Percentiles rank a stretch among this genome's conserved stretches.
Conservation (phyloP, 805 yeast species). For the Candida chilensis region DNA sequence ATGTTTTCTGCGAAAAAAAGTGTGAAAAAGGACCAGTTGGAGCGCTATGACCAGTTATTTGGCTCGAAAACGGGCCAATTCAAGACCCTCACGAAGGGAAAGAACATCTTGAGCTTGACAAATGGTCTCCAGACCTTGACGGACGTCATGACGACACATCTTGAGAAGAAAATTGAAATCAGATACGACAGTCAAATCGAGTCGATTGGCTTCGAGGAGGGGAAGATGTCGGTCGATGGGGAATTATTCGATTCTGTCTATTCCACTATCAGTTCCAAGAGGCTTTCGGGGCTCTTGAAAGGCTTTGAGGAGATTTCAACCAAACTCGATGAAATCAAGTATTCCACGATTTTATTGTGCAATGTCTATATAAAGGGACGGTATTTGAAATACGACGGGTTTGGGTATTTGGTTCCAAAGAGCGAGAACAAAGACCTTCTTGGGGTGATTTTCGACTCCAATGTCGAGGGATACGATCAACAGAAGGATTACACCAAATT, state of each 20-base stretch:
- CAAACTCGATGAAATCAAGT: conserved; percentile 15
- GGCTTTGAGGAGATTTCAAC: conserved; percentile 29
- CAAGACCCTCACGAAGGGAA: no score
- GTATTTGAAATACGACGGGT: conserved; percentile 45
- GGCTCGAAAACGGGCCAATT: no score
- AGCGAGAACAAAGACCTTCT: conserved; percentile 47
- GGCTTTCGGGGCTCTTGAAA: no score
- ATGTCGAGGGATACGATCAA: conserved; percentile 47
- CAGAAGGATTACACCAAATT: conserved; percentile 47
- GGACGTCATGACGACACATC: no score
- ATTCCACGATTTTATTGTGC: conserved; percentile 49
- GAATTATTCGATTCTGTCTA: conserved; percentile 1
- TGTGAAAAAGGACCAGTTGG: background rate
- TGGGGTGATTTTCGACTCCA: conserved; percentile 90
- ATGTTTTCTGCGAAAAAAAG: conserved; percentile 9
- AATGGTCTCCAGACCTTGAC: no score
- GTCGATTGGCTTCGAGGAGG: no score
- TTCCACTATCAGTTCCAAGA: no score
- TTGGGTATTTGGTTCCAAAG: conserved; percentile 83
- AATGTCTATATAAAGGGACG: conserved; percentile 47
- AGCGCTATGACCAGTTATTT: conserved; percentile 2
- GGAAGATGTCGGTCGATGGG: conserved; percentile 2
- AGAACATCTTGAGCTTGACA: no score
- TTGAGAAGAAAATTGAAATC: no score
- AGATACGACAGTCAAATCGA: no score